Percentiles rank a stretch among this genome's conserved stretches.
phyloP scores from a whole-genome alignment of 306 rosid genomes.

The Medicago lupulina region DNA sequence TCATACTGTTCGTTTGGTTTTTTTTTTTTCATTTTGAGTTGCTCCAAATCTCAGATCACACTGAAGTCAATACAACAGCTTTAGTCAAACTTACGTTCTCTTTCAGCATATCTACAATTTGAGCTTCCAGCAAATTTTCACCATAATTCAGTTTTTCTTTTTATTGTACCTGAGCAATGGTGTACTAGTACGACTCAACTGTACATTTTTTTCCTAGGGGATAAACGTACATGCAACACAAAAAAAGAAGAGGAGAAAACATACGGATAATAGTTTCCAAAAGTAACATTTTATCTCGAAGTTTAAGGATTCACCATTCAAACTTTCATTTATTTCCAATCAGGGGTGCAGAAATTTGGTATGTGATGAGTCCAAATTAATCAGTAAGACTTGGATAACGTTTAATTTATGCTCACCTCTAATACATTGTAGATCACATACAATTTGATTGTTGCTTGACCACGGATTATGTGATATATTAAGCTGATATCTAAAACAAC shows the following conservation, averaged over 20 bases:
- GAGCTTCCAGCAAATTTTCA: slow-evolving; percentile 19
- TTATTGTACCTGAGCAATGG: background rate
- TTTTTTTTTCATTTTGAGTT: slow-evolving; percentile 19
- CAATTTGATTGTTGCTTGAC: slow-evolving; percentile 93
- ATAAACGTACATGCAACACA: background rate
- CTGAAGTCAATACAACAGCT: slow-evolving; percentile 1
- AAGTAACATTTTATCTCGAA: background rate
- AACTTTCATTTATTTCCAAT: background rate
- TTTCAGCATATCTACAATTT: slow-evolving; percentile 5
- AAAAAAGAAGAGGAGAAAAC: slow-evolving; percentile 4
- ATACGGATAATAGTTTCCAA: slow-evolving; percentile 5
- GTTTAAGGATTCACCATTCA: slow-evolving; percentile 1
- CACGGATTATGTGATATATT: slow-evolving; percentile 98
- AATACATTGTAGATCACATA: slow-evolving; percentile 93
- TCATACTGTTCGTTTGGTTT: slow-evolving; percentile 6
- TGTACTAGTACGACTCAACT: background rate
- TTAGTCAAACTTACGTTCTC: background rate
- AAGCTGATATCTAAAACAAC: slow-evolving; percentile 81
- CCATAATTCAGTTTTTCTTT: background rate
- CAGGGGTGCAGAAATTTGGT: too few relatives aligned
- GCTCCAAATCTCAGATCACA: slow-evolving; percentile 17
- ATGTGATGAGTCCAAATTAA: too few relatives aligned
- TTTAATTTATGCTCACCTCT: slow-evolving; percentile 70
- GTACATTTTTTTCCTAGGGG: background rate
- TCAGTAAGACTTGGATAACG: slow-evolving; percentile 13